Evolutionary conservation across 2,329 filamentous ascomycete species (phyloP), one percentile per base, ranked within the genome.

Genomic region (Colletotrichum sidae): DNA sequence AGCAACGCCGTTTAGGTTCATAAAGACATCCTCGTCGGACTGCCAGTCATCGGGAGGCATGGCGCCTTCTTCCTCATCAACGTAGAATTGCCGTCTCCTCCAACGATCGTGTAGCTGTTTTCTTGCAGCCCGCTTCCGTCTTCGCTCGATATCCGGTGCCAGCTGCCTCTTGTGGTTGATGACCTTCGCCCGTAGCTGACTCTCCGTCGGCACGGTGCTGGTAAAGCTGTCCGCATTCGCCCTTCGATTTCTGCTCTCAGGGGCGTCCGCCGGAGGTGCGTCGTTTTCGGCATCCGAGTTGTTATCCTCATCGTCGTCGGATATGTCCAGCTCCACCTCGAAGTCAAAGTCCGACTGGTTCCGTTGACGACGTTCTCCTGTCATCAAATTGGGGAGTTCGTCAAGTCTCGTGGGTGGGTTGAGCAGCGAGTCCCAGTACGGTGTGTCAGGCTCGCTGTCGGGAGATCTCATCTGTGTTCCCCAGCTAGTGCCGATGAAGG

Each of bases 51-150:
- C 81, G 0, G 91, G 91, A 2, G 86, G 81, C n/a, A 77, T 74
- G 9, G 87, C 85, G 2, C 93, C 93, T 75, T 96, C 93, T 79
- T 96, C 93, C 76, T 94, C 91, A 63, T 96, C 93, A 1, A 93
- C 85, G 72, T 96, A 96, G 71, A 96, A 96, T 44, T 90, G 88
- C 50, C 93, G 85, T 64, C 91, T 85, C 71, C 86, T 87, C 92
- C 92, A 96, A 54, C 92, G 85, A 58, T 94, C 88, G 70, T 90
- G 84, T 41, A 93, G 80, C 68, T 83, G 82, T 44, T 78, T 80
- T 12, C 86, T 80, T 1, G 85, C 84, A 7, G 75, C 72, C 2
- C 72, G 75, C 35, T 78, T 75, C 34, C 78, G 75, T 15, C 78
- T 74, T 62, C 78, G 80, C 46, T 81, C 78, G 58, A 79, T 73